Evolutionary conservation across 495 filamentous ascomycete species (phyloP), one percentile per base, ranked within the genome.

Genomic region (Neurospora sp.): DNA sequence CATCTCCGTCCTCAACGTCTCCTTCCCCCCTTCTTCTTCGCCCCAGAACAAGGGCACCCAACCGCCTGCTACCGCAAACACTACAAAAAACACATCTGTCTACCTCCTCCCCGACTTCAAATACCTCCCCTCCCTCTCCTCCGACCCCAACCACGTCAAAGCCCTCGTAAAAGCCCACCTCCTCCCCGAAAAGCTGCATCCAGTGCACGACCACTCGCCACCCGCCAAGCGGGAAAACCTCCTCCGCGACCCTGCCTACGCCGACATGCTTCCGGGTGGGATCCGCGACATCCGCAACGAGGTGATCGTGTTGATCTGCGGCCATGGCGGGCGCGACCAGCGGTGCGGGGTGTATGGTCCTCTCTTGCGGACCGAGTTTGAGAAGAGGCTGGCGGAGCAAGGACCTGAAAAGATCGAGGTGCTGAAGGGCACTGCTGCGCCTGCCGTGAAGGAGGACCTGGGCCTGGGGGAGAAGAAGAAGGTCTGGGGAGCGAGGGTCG

Each of bases 311-410:
- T 79, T 97, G 7, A 91, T 98, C 31, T 98, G 95, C 75, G 92
- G 93, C 0, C 95, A 98, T 77, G 90, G 88, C 10, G 88, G 89
- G 12, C 85, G 95, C 10, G 95, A 98, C 78, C 79, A 80, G 78
- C 87, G 95, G 61, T 98, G 95, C 74, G 95, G 95, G 0, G 78
- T 92, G 12, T 85, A 94, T 75, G 94, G 92, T 0, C 94, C 93
- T 1, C 76, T 92, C 8, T 82, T 98, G 27, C 82, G 87, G 69
- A 79, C 76, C 2, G 89, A 95, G 76, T 97, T 98, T 73, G 84
- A 87, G 77, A 72, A 69, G 31, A 76, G 83, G 48, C 72, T 87
- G 31, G 81, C 82, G 1, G 77, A 70, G 39, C 61, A 71, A 8
- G 81, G 81, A 3, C 1, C 45, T 44, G 40, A 42, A 27, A 27